Base-by-base conservation (phyloP, 2,329 filamentous ascomycete species). In the Claviceps quebecensis region DNA sequence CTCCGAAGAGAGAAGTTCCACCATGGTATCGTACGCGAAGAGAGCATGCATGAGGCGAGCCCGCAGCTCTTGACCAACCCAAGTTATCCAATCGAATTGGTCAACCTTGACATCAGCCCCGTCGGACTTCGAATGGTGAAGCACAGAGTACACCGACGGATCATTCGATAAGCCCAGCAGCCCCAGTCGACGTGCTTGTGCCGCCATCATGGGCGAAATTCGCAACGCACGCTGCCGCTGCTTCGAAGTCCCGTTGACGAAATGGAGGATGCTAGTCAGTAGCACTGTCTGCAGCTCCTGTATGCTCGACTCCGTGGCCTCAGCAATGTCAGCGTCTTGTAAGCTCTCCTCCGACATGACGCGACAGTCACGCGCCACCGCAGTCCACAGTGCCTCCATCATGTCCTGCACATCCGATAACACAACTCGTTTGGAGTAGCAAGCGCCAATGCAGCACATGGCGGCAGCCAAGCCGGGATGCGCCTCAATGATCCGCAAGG, bases 391-490 rank as follows among this genome's bases (percentile, higher is more conserved):
- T 49, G 78, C 72, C 53, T 84, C 77, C 74, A 84, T 85, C 65
- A 87, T 73, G 61, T 80, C 77, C 55, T 84, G 80, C 56, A 84
- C 80, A 56, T 84, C 73, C 54, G 73, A 69, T 45, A 80, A 66
- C 29, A 72, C 69, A 55, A 85, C 68, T 54, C 73, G 74, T 50
- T 84, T 75, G 49, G 84, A 86, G 65, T 88, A 89, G 52, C 86
- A 84, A 41, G 84, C 84, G 39, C 85, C 85, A 58, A 86, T 74
- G 62, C 81, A 86, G 60, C 84, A 80, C 72, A 89, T 84, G 55
- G 76, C 75, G 54, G 85, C 73, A 48, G 86, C 69, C 54, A 88
- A 72, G 56, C 82, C 81, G 54, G 81, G 79, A 62, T 83, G 81
- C 46, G 80, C 77, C 55, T 81, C 75, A 55, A 76, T 71, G 50